Conservation (phyloP, 2,329 filamentous ascomycete genomes). For the Fusarium buharicum region DNA sequence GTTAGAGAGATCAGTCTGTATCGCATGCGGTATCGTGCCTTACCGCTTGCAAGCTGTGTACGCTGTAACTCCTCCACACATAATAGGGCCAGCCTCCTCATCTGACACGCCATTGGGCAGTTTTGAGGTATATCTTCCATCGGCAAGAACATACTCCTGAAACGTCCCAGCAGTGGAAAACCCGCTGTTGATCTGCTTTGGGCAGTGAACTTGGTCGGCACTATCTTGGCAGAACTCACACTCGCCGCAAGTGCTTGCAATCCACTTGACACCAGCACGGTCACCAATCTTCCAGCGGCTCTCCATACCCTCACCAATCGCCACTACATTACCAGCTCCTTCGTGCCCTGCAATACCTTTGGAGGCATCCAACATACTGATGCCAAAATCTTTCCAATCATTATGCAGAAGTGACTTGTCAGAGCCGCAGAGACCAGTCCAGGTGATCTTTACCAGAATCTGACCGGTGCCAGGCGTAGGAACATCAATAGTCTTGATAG, state of each 20-base stretch:
- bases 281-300: conserved; percentile 79
- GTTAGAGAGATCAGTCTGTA: neutral
- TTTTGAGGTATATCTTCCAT: conserved; percentile 81
- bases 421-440: conserved; percentile 42
- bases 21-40: accelerated
- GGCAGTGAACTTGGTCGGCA: conserved; percentile 82
- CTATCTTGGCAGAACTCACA: conserved; percentile 81
- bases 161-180: conserved; percentile 91
- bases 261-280: conserved; percentile 86
- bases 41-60: conserved; percentile 84
- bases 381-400: conserved; percentile 40
- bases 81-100: conserved; percentile 78
- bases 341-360: conserved; percentile 73
- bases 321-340: conserved; percentile 83
- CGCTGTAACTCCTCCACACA: conserved; percentile 84
- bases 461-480: conserved; percentile 35
- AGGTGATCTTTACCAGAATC: conserved; percentile 41
- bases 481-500: conserved; percentile 34
- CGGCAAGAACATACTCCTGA: conserved; percentile 87
- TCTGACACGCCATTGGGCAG: conserved; percentile 78
- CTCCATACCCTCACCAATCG: conserved; percentile 76
- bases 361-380: conserved; percentile 31
- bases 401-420: conserved; percentile 43
- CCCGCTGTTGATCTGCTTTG: conserved; percentile 77
- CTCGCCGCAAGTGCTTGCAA: conserved; percentile 82